Evolutionary conservation across 805 yeast species (phyloP).

Genomic region (Pichia scutulata): DNA sequence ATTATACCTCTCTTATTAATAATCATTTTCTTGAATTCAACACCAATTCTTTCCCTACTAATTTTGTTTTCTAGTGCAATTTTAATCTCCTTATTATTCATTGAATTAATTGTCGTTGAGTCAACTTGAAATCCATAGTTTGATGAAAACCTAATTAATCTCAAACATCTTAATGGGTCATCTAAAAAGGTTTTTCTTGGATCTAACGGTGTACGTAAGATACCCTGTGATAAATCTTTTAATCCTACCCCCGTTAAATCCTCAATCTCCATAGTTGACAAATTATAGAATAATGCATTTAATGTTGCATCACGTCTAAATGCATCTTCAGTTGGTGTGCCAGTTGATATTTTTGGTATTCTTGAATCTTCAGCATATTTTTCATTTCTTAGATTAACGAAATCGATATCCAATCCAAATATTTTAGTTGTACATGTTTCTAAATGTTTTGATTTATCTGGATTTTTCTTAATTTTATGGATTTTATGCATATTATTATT

Average conservation of each 20-base stretch:
- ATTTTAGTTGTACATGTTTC: slow-evolving; percentile 93
- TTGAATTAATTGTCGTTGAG: slow-evolving; percentile 48
- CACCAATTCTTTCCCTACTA: slow-evolving; percentile 84
- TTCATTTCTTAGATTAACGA: slow-evolving; percentile 86
- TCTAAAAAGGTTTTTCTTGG: slow-evolving; percentile 83
- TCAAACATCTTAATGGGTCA: slow-evolving; percentile 85
- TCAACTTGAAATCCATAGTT: slow-evolving; percentile 67
- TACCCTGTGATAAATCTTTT: slow-evolving; percentile 58
- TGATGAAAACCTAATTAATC: slow-evolving; percentile 81
- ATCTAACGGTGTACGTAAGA: slow-evolving; percentile 80
- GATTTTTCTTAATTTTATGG: slow-evolving; percentile 84
- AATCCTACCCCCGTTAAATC: slow-evolving; percentile 79
- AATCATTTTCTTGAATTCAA: slow-evolving; percentile 74
- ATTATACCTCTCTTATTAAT: slow-evolving; percentile 31
- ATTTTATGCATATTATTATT: slow-evolving; percentile 8
- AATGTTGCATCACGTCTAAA: slow-evolving; percentile 90
- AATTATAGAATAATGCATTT: slow-evolving; percentile 85
- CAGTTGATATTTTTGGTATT: slow-evolving; percentile 76
- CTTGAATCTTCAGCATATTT: slow-evolving; percentile 76
- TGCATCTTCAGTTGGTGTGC: slow-evolving; percentile 91
- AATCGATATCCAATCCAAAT: slow-evolving; percentile 81
- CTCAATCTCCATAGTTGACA: slow-evolving; percentile 61
- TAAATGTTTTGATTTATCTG: slow-evolving; percentile 91
- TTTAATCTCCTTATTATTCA: slow-evolving; percentile 54
- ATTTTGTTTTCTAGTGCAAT: slow-evolving; percentile 61